phyloP scores from a whole-genome alignment of 169 alveolate genomes.

The Hepatocystis sp. region DNA sequence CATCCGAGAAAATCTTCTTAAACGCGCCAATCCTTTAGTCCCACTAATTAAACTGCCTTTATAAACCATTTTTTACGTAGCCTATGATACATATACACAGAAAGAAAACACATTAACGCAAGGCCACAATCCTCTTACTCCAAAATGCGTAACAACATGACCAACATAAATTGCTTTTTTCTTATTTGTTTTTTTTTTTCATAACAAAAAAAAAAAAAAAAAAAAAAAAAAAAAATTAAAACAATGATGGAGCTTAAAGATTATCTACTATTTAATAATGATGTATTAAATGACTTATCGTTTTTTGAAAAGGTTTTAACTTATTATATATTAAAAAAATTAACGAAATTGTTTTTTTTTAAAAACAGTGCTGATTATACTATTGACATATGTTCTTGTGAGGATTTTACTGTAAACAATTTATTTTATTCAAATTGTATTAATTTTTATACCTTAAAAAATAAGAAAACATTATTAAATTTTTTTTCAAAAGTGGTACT shows the following conservation, averaged over 20 bases:
- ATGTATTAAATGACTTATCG: conserved; percentile 4
- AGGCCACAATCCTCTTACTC: too few relatives aligned
- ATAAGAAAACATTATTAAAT: not conserved
- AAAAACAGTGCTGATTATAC: conserved; percentile 9
- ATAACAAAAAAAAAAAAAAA: too few relatives aligned
- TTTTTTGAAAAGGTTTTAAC: conserved; percentile 27
- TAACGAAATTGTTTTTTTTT: not conserved
- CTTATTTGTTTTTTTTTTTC: not conserved
- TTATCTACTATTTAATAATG: conserved; percentile 4
- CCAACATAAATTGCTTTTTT: not conserved
- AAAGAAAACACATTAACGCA: too few relatives aligned
- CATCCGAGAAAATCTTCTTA: too few relatives aligned
- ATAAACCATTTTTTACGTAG: too few relatives aligned
- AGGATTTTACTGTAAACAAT: conserved; percentile 27
- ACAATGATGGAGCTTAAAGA: conserved; percentile 18
- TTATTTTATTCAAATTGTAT: conserved; percentile 21
- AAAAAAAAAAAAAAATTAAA: too few relatives aligned
- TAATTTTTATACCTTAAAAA: conserved; percentile 2
- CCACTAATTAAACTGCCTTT: too few relatives aligned
- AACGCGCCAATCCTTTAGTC: too few relatives aligned
- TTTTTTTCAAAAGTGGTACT: conserved; percentile 20
- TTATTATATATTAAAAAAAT: conserved; percentile 19
- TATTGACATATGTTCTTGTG: conserved; percentile 53
- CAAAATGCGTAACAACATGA: too few relatives aligned
- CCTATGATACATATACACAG: too few relatives aligned